Percentiles rank a stretch among this genome's conserved stretches.
These are phyloP conservation scores for Scopulariopsis brevicaulis DNA, from an alignment of 2,329 filamentous ascomycete genomes.

Conservation along the genomic window DNA sequence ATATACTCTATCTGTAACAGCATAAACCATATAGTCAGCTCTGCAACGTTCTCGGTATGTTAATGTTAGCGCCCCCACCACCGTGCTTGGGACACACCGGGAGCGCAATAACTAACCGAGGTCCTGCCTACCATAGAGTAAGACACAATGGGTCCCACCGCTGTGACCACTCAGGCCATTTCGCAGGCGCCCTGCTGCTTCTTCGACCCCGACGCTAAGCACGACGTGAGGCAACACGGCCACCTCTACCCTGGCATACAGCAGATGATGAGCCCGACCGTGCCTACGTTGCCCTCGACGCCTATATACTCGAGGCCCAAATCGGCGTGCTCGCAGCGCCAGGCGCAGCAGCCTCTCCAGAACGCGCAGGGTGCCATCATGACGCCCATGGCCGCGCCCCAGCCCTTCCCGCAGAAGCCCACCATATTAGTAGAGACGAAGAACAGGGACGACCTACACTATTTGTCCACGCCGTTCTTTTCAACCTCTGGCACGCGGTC, in stretches of 20 bases:
- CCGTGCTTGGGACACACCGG: neutral
- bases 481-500: constrained; percentile 72
- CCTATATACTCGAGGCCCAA: constrained; percentile 54
- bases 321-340: constrained; percentile 53
- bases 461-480: constrained; percentile 77
- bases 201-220: constrained; percentile 67
- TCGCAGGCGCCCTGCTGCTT: constrained; percentile 73
- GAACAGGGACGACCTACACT: constrained; percentile 57
- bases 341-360: constrained; percentile 39
- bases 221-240: constrained; percentile 62
- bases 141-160: constrained; percentile 51
- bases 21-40: neutral
- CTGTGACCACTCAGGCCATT: constrained; percentile 47
- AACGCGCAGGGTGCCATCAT: constrained; percentile 37
- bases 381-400: constrained; percentile 68
- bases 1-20: constrained; percentile 1
- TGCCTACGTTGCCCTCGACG: constrained; percentile 49
- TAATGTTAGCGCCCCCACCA: neutral
- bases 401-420: constrained; percentile 64
- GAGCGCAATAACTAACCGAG: neutral
- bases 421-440: constrained; percentile 72
- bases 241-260: constrained; percentile 52
- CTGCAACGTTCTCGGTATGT: neutral
- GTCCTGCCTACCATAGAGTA: neutral
- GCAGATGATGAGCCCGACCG: constrained; percentile 31